A percentile compares a stretch with the other conserved stretches of the same genome.
phyloP scores from a whole-genome alignment of 331 rosid genomes.

The Acacia pycnantha region DNA sequence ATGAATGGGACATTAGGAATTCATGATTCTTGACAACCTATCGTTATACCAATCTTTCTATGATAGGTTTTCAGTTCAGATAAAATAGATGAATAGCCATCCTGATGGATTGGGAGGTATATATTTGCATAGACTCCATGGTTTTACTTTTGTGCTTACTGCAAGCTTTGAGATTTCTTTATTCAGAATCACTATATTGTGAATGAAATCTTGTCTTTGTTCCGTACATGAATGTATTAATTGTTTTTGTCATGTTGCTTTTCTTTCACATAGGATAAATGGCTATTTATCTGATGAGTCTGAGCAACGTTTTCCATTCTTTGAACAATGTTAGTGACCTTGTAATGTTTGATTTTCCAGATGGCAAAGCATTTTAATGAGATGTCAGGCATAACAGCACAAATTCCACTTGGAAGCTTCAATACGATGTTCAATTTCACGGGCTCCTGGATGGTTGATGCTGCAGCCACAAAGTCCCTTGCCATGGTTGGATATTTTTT shows the following conservation, averaged over 20 bases:
- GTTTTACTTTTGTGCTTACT: not conserved
- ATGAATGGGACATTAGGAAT: not conserved
- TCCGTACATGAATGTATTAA: not conserved
- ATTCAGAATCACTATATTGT: not conserved
- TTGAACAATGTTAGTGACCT: conserved; percentile 23
- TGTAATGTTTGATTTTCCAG: conserved; percentile 57
- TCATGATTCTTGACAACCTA: not conserved
- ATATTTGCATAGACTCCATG: conserved; percentile 14
- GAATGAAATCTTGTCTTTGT: not conserved
- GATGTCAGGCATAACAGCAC: conserved; percentile 59
- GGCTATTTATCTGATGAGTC: conserved; percentile 12
- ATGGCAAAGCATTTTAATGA: conserved; percentile 84
- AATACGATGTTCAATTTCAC: conserved; percentile 97
- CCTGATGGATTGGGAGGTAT: conserved; percentile 3
- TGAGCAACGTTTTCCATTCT: conserved; percentile 6
- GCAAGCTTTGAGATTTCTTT: not conserved
- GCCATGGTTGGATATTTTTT: conserved; percentile 86
- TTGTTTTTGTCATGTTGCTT: not conserved
- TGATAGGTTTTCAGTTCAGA: not conserved
- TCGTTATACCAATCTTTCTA: not conserved
- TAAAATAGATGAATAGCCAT: not conserved
- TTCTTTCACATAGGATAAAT: conserved; percentile 1
- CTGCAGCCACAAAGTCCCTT: conserved; percentile 88
- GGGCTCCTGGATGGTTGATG: conserved; percentile 83
- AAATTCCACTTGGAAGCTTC: conserved; percentile 89